phyloP scores from a whole-genome alignment of 2,329 filamentous ascomycete genomes.

The Colletotrichum cordylinicola region DNA sequence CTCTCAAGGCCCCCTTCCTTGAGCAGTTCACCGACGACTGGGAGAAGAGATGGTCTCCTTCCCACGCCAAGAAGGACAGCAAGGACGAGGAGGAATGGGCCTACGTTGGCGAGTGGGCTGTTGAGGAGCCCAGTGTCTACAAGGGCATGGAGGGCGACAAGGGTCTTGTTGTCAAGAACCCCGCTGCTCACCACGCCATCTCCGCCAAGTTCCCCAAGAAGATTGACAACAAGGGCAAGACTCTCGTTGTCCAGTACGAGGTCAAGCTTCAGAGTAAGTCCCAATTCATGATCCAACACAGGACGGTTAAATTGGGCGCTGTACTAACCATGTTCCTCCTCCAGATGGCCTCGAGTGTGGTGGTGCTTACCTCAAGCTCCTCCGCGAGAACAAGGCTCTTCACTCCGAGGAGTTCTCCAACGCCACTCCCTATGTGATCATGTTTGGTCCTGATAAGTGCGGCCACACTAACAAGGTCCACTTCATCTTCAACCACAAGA shows the following conservation, averaged over 20 bases:
- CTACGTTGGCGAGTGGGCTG: constrained; percentile 94
- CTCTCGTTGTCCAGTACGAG: constrained; percentile 97
- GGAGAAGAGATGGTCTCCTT: constrained; percentile 92
- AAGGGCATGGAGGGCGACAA: constrained; percentile 96
- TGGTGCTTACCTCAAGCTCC: constrained; percentile 98
- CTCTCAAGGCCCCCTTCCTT: constrained; percentile 90
- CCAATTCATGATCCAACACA: background rate
- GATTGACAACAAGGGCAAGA: constrained; percentile 97
- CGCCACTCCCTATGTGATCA: constrained; percentile 96
- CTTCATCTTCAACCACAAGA: constrained; percentile 99
- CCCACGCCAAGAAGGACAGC: constrained; percentile 94
- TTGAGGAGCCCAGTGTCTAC: constrained; percentile 89
- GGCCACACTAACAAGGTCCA: constrained; percentile 97
- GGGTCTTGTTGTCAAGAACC: constrained; percentile 97
- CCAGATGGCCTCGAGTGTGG: constrained; percentile 94
- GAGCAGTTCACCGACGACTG: constrained; percentile 99
- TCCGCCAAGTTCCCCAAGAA: constrained; percentile 97
- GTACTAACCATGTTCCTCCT: constrained; percentile 2
- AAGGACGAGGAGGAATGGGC: constrained; percentile 93
- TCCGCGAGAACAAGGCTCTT: constrained; percentile 96
- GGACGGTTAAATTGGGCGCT: background rate
- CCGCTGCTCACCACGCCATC: constrained; percentile 97
- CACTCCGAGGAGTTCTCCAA: constrained; percentile 98
- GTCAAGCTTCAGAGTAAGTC: constrained; percentile 96
- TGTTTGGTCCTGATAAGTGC: constrained; percentile 99